phyloP scores from a whole-genome alignment of 2,329 filamentous ascomycete species.

The Penicillium expansum region DNA sequence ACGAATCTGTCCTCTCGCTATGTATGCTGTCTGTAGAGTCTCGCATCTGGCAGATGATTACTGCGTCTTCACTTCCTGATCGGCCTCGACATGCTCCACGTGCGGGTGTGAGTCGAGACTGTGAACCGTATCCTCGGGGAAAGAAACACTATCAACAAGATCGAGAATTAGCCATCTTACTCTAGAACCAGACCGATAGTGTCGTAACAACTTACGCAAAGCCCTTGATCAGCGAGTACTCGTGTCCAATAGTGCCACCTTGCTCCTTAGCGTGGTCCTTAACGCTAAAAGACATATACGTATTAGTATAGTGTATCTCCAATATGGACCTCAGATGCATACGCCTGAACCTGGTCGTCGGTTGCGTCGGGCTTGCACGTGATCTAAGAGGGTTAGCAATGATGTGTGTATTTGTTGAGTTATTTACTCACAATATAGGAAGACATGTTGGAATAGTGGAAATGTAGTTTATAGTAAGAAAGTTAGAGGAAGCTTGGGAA shows the following conservation, averaged over 20 bases:
- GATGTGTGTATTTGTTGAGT: not conserved
- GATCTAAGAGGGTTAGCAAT: conserved; percentile 1
- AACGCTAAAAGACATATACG: not conserved
- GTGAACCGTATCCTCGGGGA: not conserved
- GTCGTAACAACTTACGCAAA: conserved; percentile 3
- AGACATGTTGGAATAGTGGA: not conserved
- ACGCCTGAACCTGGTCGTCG: not conserved
- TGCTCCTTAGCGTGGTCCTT: conserved; percentile 5
- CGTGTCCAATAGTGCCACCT: conserved; percentile 3
- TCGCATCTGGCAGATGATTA: not conserved
- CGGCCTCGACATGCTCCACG: conserved; percentile 1
- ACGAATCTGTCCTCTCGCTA: not conserved
- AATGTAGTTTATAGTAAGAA: not conserved
- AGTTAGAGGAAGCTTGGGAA: not conserved
- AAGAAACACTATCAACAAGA: not conserved
- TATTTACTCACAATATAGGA: conserved; percentile 1
- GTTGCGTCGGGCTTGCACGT: conserved; percentile 4
- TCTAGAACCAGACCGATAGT: not conserved
- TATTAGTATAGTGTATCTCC: not conserved
- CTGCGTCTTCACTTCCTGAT: not conserved
- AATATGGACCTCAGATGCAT: not conserved
- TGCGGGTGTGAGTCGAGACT: conserved; percentile 2
- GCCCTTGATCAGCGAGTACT: conserved; percentile 10
- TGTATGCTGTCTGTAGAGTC: not conserved
- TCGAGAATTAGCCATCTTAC: not conserved